Evolutionary conservation across 164 flowering plant species (phyloP).

Genomic region (Nelumbo lutea): DNA sequence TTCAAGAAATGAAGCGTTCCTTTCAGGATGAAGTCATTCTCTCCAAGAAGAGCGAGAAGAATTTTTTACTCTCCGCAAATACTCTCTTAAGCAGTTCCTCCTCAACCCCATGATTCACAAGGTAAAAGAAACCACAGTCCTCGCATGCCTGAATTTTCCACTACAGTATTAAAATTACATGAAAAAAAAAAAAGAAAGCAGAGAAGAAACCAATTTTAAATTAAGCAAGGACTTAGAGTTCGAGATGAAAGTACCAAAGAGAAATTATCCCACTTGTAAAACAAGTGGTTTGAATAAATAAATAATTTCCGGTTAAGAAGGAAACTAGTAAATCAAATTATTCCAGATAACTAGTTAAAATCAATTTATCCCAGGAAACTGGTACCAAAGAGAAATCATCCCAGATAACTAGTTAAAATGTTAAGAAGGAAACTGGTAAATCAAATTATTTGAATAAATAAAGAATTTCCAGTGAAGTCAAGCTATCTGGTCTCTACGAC

Average conservation of each 20-base stretch:
- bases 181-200: not conserved
- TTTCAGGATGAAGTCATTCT: no score
- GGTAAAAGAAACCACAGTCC: slow-evolving; percentile 79
- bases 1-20: no score
- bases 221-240: not conserved
- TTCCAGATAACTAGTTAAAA: no score
- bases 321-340: no score
- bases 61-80: slow-evolving; percentile 52
- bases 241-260: not conserved
- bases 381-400: no score
- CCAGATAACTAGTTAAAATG: no score
- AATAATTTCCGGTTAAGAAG: not conserved
- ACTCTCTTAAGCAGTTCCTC: slow-evolving; percentile 45
- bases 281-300: not conserved
- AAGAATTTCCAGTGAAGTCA: no score
- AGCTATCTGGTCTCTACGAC: no score
- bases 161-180: not conserved
- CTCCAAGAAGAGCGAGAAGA: slow-evolving; percentile 68
- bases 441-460: no score
- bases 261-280: not conserved
- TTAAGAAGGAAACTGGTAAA: no score
- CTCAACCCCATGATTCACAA: slow-evolving; percentile 79
- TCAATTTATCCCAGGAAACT: no score
- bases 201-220: not conserved
- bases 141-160: slow-evolving; percentile 55